These are phyloP conservation scores for Saccharomyces cerevisiae DNA, from an alignment of 805 yeast genomes.

Conservation along the genomic window DNA sequence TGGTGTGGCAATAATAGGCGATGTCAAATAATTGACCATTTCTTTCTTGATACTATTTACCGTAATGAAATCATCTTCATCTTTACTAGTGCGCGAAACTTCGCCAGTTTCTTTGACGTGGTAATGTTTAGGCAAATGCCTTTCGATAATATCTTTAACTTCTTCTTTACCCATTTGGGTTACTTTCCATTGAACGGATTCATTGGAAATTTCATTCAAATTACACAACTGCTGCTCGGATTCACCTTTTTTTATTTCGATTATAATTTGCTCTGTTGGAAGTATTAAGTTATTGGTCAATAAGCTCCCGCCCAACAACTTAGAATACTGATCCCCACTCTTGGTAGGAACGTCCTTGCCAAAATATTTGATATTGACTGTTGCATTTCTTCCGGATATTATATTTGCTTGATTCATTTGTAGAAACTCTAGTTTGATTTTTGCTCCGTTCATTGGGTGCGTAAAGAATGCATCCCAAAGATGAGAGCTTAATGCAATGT, in stretches of 20 bases:
- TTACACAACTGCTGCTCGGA: not conserved
- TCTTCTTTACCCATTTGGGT: not conserved
- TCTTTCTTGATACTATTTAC: slow-evolving; percentile 2
- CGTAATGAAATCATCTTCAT: not conserved
- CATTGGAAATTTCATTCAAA: not conserved
- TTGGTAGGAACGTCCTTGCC: slow-evolving; percentile 3
- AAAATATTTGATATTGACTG: not conserved
- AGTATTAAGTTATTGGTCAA: slow-evolving; percentile 13
- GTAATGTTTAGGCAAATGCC: not conserved
- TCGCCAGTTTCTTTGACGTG: not conserved
- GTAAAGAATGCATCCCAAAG: slow-evolving; percentile 7
- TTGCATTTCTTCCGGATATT: not conserved
- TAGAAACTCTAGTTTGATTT: slow-evolving; percentile 36
- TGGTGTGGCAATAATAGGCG: slow-evolving; percentile 18
- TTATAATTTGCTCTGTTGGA: slow-evolving; percentile 3
- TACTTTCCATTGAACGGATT: not conserved
- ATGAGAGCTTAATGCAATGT: not conserved
- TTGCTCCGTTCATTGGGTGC: slow-evolving; percentile 26
- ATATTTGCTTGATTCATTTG: not conserved
- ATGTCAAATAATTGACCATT: slow-evolving; percentile 8
- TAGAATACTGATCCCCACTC: slow-evolving; percentile 34
- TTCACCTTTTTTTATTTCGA: slow-evolving; percentile 8
- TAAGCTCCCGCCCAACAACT: slow-evolving; percentile 3
- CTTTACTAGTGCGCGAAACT: not conserved
- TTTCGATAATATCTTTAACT: not conserved